phyloP scores from a whole-genome alignment of 495 filamentous ascomycete genomes.

The Penicillium angulare region DNA sequence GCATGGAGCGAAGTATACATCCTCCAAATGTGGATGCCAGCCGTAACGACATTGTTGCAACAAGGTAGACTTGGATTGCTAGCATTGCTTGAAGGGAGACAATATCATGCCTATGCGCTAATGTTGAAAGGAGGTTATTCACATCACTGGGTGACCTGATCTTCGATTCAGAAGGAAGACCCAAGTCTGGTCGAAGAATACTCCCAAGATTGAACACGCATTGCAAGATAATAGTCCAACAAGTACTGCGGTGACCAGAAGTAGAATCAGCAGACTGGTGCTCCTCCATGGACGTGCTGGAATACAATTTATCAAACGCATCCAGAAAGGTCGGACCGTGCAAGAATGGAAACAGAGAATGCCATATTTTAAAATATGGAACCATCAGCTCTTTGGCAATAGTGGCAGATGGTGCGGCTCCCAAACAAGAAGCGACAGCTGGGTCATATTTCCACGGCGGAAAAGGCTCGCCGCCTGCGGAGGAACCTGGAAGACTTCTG shows the following conservation, averaged over 20 bases:
- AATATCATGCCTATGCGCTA: constrained; percentile 35
- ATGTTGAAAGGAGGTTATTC: constrained; percentile 25
- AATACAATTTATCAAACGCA: constrained; percentile 43
- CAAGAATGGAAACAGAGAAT: constrained; percentile 50
- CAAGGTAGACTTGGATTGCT: constrained; percentile 37
- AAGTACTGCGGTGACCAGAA: constrained; percentile 24
- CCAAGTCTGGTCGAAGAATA: constrained; percentile 26
- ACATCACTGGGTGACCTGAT: constrained; percentile 31
- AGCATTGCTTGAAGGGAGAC: constrained; percentile 39
- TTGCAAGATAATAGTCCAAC: constrained; percentile 42
- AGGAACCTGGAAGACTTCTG: neutral
- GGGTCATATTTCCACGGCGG: constrained; percentile 35
- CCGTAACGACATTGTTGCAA: constrained; percentile 40
- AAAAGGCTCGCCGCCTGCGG: constrained; percentile 3
- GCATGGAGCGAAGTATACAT: constrained; percentile 38
- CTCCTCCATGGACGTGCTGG: constrained; percentile 1
- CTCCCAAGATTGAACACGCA: constrained; percentile 39
- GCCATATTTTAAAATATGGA: constrained; percentile 45
- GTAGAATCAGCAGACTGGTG: neutral
- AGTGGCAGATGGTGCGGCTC: constrained; percentile 28
- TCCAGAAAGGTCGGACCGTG: constrained; percentile 51
- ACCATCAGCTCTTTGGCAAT: constrained; percentile 37
- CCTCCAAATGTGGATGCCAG: constrained; percentile 40
- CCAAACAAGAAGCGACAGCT: constrained; percentile 24
- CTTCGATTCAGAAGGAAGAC: constrained; percentile 23